These are phyloP conservation scores for Camellia lanceoleosa DNA, from an alignment of 148 eudicot species.

Conservation along the genomic window DNA sequence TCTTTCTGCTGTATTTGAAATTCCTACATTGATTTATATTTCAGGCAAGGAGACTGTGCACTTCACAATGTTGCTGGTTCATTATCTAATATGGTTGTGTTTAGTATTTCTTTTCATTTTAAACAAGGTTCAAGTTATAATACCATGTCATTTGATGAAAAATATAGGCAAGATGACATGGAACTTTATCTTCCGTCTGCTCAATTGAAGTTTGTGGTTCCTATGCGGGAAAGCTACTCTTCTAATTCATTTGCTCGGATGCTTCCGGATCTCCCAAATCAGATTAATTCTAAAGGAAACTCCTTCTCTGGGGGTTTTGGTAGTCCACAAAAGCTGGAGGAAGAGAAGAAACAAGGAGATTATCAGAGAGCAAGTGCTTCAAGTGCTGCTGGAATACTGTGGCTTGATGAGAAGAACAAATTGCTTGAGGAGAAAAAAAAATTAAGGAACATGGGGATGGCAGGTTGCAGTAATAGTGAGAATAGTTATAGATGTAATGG, in stretches of 20 bases:
- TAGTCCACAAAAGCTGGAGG: constrained; percentile 4
- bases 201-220: constrained; percentile 14
- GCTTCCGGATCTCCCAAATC: constrained; percentile 11
- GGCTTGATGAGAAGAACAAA: background rate
- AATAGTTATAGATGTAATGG: background rate
- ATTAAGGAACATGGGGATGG: constrained; percentile 11
- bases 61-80: constrained; percentile 19
- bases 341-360: constrained; percentile 10
- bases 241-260: constrained; percentile 19
- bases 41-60: constrained; percentile 44
- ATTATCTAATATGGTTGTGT: constrained; percentile 18
- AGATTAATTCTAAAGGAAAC: constrained; percentile 10
- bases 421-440: background rate
- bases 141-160: constrained; percentile 25
- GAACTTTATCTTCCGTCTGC: constrained; percentile 13
- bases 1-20: background rate
- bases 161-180: constrained; percentile 18
- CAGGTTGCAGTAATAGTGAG: background rate
- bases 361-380: background rate
- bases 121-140: constrained; percentile 24
- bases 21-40: constrained; percentile 15
- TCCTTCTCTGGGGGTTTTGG: background rate
- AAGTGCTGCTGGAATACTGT: constrained; percentile 7
- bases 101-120: constrained; percentile 23
- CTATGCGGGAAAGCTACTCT: constrained; percentile 10